Conservation (phyloP, 148 eudicot genomes). For the Heliamphora exappendiculata region DNA sequence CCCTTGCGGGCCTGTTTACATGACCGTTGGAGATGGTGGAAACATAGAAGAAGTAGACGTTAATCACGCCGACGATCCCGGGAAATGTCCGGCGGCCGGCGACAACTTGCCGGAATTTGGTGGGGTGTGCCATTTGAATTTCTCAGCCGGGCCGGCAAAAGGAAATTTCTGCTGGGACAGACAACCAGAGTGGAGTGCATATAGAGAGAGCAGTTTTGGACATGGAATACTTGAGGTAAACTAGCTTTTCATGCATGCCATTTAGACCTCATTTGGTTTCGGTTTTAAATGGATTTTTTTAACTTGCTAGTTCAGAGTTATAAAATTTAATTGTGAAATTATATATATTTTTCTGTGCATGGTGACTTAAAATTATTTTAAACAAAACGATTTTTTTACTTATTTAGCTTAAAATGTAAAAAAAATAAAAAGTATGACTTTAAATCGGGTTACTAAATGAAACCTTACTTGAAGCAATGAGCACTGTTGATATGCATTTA, state of each 20-base stretch:
- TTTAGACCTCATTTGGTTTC: no score
- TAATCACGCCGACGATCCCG: conserved; percentile 81
- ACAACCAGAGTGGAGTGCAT: conserved; percentile 94
- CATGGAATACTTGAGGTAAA: conserved; percentile 87
- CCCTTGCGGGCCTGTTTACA: conserved; percentile 82
- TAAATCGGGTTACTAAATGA: no score
- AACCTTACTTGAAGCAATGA: no score
- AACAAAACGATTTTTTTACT: no score
- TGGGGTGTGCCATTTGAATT: conserved; percentile 69
- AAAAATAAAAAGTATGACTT: no score
- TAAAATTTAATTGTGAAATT: no score
- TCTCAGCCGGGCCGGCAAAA: conserved; percentile 72
- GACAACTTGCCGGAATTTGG: conserved; percentile 80
- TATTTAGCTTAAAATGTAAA: no score
- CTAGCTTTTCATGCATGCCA: not conserved
- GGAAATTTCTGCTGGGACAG: conserved; percentile 90
- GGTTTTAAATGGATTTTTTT: no score
- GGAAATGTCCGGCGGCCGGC: conserved; percentile 65
- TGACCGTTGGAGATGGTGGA: conserved; percentile 90
- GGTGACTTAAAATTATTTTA: no score
- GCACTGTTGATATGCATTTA: no score
- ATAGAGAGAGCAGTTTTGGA: conserved; percentile 90
- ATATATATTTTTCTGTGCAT: no score
- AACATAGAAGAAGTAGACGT: conserved; percentile 79
- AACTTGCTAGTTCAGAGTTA: no score